phyloP scores from a whole-genome alignment of 257 asterid species.

The Galeopsis tetrahit region DNA sequence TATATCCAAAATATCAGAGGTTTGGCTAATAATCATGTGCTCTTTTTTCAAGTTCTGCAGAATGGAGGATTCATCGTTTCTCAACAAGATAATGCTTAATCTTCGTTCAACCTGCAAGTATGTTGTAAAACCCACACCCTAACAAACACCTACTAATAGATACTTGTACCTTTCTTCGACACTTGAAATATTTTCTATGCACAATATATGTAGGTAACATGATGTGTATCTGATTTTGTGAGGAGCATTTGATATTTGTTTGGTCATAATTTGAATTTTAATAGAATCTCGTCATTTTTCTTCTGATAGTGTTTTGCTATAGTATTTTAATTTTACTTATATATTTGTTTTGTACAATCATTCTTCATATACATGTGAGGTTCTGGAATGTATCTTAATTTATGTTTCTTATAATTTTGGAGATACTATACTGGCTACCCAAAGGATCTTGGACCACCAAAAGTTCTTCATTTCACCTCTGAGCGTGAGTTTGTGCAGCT shows the following conservation, averaged over 20 bases:
- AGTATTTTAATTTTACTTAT: neutral
- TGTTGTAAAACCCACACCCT: slow-evolving; percentile 7
- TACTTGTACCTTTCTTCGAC: neutral
- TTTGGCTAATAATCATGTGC: neutral
- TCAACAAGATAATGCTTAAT: slow-evolving; percentile 59
- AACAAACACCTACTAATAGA: neutral
- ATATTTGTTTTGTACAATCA: neutral
- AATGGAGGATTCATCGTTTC: slow-evolving; percentile 68
- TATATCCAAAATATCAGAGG: neutral
- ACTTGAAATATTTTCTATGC: neutral
- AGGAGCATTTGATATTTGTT: neutral
- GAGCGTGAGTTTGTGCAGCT: slow-evolving; percentile 96
- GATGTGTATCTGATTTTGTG: neutral
- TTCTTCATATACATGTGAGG: neutral
- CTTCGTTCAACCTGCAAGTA: slow-evolving; percentile 84
- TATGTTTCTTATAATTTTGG: slow-evolving; percentile 7
- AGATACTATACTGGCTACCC: slow-evolving; percentile 94
- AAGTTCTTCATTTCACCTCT: slow-evolving; percentile 78
- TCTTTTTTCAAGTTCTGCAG: slow-evolving; percentile 4
- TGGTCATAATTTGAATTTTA: neutral
- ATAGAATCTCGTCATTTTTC: neutral
- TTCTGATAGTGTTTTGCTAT: neutral
- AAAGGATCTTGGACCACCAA: slow-evolving; percentile 92
- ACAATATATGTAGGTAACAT: neutral
- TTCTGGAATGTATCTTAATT: slow-evolving; percentile 7